These are phyloP conservation scores for Trypanosoma melophagium DNA, from an alignment of 208 protist species.

Conservation along the genomic window DNA sequence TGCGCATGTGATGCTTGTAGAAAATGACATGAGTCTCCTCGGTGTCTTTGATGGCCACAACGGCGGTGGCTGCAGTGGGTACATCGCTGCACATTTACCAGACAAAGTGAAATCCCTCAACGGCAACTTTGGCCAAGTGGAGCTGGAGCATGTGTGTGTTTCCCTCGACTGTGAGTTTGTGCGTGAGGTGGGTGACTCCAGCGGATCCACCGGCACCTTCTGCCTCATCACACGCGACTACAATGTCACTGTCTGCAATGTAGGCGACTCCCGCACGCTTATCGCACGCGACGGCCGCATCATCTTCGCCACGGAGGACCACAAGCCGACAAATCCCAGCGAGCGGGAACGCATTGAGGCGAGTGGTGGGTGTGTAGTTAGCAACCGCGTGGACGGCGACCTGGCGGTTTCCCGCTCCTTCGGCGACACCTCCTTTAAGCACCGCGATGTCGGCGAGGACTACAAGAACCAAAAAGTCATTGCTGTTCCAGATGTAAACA, in stretches of 20 bases:
- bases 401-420: constrained; percentile 93
- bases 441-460: constrained; percentile 38
- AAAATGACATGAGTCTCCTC: constrained; percentile 55
- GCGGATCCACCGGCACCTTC: constrained; percentile 83
- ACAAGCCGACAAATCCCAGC: constrained; percentile 80
- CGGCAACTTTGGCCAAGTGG: constrained; percentile 53
- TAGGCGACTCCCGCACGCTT: constrained; percentile 91
- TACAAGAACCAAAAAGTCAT: constrained; percentile 88
- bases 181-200: constrained; percentile 48
- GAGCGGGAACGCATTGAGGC: constrained; percentile 86
- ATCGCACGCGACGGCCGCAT: constrained; percentile 58
- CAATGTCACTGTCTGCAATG: constrained; percentile 76
- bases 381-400: constrained; percentile 90
- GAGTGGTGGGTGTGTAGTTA: constrained; percentile 84
- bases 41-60: constrained; percentile 92
- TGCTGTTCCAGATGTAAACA: constrained; percentile 78
- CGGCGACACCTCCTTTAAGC: constrained; percentile 92
- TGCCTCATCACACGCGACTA: constrained; percentile 59
- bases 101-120: constrained; percentile 47
- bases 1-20: constrained; percentile 68
- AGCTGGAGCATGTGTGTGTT: constrained; percentile 74
- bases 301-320: constrained; percentile 84
- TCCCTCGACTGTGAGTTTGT: constrained; percentile 74
- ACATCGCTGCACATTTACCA: constrained; percentile 65
- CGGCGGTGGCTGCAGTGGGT: constrained; percentile 74